phyloP scores from a whole-genome alignment of 2,329 filamentous ascomycete species.

The Alternaria gaisen region DNA sequence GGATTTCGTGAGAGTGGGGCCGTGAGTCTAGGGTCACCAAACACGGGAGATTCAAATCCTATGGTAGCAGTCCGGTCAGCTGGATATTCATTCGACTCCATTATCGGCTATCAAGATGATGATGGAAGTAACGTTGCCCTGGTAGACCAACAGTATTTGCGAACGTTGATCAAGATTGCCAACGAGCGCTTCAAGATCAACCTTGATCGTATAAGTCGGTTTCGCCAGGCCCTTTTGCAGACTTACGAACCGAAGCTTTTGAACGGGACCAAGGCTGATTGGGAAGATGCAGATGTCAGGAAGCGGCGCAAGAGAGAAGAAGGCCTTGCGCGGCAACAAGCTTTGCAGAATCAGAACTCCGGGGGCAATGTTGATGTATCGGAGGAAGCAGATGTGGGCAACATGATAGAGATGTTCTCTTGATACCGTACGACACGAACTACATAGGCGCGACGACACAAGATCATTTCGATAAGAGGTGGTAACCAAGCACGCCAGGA shows the following conservation, averaged over 20 bases:
- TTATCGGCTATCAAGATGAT: constrained; percentile 69
- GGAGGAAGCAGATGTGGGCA: background rate
- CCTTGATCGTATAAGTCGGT: constrained; percentile 70
- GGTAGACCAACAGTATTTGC: constrained; percentile 74
- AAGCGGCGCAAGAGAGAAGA: constrained; percentile 54
- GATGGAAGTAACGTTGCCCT: constrained; percentile 53
- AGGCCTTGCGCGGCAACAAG: constrained; percentile 61
- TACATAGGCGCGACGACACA: background rate
- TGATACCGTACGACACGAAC: background rate
- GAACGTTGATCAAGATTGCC: constrained; percentile 71
- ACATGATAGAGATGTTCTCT: constrained; percentile 8
- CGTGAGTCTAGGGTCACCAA: constrained; percentile 65
- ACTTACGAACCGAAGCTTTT: constrained; percentile 11
- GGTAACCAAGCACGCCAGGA: background rate
- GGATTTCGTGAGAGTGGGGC: constrained; percentile 93
- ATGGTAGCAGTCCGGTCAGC: constrained; percentile 88
- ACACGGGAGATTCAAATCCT: constrained; percentile 62
- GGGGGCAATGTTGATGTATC: background rate
- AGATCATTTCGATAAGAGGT: background rate
- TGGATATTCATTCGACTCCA: constrained; percentile 81
- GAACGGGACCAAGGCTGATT: constrained; percentile 37
- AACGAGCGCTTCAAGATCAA: constrained; percentile 81
- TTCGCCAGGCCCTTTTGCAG: constrained; percentile 62
- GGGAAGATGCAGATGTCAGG: constrained; percentile 53
- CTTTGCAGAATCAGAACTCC: constrained; percentile 22